A percentile compares a stretch with the other conserved stretches of the same genome.
Evolutionary conservation across 306 rosid genomes (phyloP).

Genomic region (Canavalia ensiformis): DNA sequence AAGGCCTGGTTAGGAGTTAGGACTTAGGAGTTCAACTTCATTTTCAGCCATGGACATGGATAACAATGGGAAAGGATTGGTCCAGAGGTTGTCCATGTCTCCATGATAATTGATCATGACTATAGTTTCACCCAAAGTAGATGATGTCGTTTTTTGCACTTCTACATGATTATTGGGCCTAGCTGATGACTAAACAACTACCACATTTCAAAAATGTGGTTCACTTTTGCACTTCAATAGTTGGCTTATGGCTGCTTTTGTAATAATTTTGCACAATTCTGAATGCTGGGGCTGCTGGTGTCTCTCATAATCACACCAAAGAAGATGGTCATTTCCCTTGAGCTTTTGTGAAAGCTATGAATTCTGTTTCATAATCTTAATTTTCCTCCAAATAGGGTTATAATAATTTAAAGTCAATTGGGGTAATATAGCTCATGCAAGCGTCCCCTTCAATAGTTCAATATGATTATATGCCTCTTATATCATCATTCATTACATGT

Average conservation of each 20-base stretch:
- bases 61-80: neutral
- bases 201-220: neutral
- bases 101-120: neutral
- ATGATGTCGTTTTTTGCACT: neutral
- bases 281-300: neutral
- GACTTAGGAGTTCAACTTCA: neutral
- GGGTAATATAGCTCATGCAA: neutral
- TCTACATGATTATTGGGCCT: neutral
- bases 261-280: neutral
- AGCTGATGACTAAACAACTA: neutral
- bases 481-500: neutral
- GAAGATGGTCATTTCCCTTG: neutral
- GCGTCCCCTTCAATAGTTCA: slow-evolving; percentile 1
- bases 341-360: neutral
- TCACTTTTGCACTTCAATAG: neutral
- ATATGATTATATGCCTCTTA: neutral
- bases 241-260: neutral
- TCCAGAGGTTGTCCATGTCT: neutral
- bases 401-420: neutral
- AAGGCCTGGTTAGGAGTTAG: neutral
- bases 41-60: neutral
- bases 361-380: neutral
- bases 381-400: neutral
- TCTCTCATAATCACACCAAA: neutral
- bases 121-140: neutral